A percentile compares a stretch with the other conserved stretches of the same genome.
Conservation (phyloP, 768 basidiomycete genomes). For the Hirschioporus abietinus region DNA sequence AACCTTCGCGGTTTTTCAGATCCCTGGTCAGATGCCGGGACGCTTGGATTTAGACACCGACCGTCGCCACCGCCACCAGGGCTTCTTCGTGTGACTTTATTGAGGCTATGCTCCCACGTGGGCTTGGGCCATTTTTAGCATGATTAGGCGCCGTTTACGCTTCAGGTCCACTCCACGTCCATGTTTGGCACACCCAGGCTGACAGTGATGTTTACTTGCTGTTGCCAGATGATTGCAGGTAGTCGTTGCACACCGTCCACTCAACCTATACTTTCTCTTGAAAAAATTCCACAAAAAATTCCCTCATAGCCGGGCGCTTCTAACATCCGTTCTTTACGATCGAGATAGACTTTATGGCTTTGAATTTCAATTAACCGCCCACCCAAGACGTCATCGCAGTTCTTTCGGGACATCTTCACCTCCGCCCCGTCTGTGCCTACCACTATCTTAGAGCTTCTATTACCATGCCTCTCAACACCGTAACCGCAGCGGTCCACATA, state of each 20-base stretch:
- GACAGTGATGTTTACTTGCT: background rate
- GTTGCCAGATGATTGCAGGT: background rate
- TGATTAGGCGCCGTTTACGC: background rate
- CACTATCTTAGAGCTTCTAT: background rate
- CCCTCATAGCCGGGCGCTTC: background rate
- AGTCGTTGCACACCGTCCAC: background rate
- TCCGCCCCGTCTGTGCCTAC: background rate
- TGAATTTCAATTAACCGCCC: background rate
- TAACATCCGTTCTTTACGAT: background rate
- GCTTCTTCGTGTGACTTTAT: background rate
- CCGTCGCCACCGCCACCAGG: background rate
- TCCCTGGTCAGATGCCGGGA: background rate
- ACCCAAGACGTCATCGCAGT: background rate
- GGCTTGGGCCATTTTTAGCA: background rate
- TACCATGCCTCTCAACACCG: conserved; percentile 48
- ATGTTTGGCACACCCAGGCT: background rate
- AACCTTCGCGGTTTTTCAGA: background rate
- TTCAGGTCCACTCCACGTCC: background rate
- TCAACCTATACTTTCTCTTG: background rate
- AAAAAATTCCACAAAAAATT: background rate
- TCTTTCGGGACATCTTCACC: background rate
- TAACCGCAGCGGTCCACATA: conserved; percentile 50
- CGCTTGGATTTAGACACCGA: background rate
- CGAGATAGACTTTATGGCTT: background rate
- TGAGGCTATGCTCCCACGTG: background rate